Base-by-base conservation (phyloP, 768 basidiomycete species). In the Rhizopogon rudus region DNA sequence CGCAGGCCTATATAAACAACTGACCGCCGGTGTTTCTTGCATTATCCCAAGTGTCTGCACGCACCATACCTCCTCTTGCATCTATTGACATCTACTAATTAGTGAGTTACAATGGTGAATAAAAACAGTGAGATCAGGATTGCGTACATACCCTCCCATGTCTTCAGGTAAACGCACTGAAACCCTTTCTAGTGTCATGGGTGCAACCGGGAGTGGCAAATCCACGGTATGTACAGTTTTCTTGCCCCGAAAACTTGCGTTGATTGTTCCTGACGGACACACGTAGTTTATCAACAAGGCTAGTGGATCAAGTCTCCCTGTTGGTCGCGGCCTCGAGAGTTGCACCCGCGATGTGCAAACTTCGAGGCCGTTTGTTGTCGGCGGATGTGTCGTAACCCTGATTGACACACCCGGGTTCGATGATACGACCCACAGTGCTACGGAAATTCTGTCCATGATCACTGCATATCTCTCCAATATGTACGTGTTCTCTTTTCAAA, bases 321-420 rank as follows among this genome's bases (percentile, higher is more conserved):
- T 80, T 29, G 77, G 78, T 39, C 59, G 56, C 4, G 69, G 70
- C 1, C 64, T 79, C 22, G 63, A 73, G 35, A 81, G 79, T 5
- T 80, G 77, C 61, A 81, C 80, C 0, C 63, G 58, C 31, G 63
- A 62, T 3, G 73, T 82, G 1, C 70, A 77, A 55, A 59, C 69
- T 3, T 64, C 76, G 1, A 52, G 67, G 6, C 65, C 75, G 1
- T 77, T 81, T 61, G 54, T 67, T 28, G 54, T 79, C 3, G 73
- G 77, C 44, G 77, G 74, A 1, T 64, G 65, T 8, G 57, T 51
- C 31, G 67, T 81, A 20, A 73, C 67, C 1, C 64, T 83, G 8
- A 74, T 83, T 52, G 81, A 83, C 59, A 82, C 80, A 0, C 80
- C 80, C 2, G 80, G 80, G 3, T 81, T 81, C 56, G 80, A 81